Base-by-base conservation (phyloP, 2,329 filamentous ascomycete genomes). In the Magnaporthiopsis rhizophila region DNA sequence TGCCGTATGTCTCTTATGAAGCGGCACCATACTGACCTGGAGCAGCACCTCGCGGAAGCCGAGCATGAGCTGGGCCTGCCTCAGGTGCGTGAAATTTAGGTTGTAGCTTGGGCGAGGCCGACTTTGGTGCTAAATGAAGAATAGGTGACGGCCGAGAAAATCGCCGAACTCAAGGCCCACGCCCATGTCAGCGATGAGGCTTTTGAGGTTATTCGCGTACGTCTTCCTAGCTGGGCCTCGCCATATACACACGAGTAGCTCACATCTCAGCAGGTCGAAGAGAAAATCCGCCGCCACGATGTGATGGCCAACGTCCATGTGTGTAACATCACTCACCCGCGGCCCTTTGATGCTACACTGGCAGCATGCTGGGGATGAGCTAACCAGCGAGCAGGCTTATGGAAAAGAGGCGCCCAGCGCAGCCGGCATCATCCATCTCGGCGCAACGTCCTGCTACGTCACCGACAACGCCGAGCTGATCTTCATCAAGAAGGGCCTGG, bases 381-480 rank as follows among this genome's bases (percentile, higher is more conserved):
- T 53, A 11, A 53, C 7, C 45, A 53, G 21, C 26, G 11, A 24
- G 61, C 4, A 56, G 61, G 61, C 28, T 12, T 60, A 30, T 28
- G 63, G 59, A 30, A 61, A 61, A 30, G 45, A 57, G 50, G 59
- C 58, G 18, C 38, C 45, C 15, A 88, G 85, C 45, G 91, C 91
- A 12, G 90, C 89, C 18, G 90, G 90, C 45, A 90, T 95, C 69
- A 94, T 97, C 66, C 92, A 97, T 74, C 86, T 83, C 74, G 89
- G 88, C 68, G 86, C 86, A 64, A 89, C 83, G 26, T 67, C 66
- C 12, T 85, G 81, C 74, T 86, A 69, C 64, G 82, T 86, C 56
- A 93, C 89, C 61, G 90, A 92, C 72, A 92, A 92, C 68, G 83
- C 88, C 2, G 91, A 94, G 70, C 78, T 94, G 50, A 91, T 96